Evolutionary conservation across 129 eudicot genomes (phyloP), one percentile per base, ranked within the genome.

Genomic region (Rutidosis leptorrhynchoides): DNA sequence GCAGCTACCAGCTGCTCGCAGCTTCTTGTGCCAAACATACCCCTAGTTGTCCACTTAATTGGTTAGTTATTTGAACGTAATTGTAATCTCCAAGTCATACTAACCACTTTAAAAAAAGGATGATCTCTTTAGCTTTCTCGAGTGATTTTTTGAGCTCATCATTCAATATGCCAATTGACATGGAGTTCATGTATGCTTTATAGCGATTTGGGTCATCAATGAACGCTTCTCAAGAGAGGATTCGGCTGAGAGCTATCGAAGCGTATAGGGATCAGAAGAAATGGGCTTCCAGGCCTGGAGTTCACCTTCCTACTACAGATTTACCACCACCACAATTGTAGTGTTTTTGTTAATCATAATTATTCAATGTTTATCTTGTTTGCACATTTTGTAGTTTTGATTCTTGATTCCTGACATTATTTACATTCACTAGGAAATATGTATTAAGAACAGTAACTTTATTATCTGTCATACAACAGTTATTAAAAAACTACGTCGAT

Each of bases 221-320:
- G 29, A 85, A 83, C 55, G 96, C 98, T 20, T 92, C 90, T n/a
- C 75, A 79, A 43, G 98, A 92, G 78, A 88, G 98, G 78, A 90
- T 88, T 40, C 89, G 98, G 5, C 64, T 92, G 57, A 83, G 82
- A 76, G 85, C 96, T 37, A 83, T 88, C 20, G 96, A 88, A 62
- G 87, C 86, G 32, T 92, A 92, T 79, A 80, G 98, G 59, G 81
- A 77, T 25, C 83, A 81, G 27, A 92, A 83, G 78, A 87, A 83
- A 70, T 91, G 96, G 98, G 77, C 82, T 23, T 83, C 96, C 52
- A 92, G 98, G 76, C 98, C 89, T 0, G 98, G 98, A 27, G 58
- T 85, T 56, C 73, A 83, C 61, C 89, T 88, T 25, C 95, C 95
- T 55, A 59, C 82, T 27, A 60, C 74, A 58, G 82, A 72, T 58